Evolutionary conservation across 2,329 filamentous ascomycete species (phyloP), one percentile per base, ranked within the genome.

Genomic region (Colletotrichum sp.): DNA sequence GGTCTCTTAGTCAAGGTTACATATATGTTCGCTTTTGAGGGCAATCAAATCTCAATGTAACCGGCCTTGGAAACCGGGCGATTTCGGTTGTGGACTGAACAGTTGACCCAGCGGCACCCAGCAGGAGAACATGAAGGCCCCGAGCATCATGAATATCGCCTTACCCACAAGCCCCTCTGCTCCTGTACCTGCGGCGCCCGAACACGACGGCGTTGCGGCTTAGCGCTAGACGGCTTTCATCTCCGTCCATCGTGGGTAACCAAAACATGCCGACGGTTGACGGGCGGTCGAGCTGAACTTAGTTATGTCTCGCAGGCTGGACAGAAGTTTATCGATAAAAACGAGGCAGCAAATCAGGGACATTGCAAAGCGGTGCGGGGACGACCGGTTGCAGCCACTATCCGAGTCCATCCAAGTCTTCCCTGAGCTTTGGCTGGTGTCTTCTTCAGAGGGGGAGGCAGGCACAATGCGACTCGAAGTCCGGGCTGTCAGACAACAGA

Each of bases 401-500:
- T 48, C 34, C 67, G 56, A 32, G 28, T 48, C 66, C 48, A 43
- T 48, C 66, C 48, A 28, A 67, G 62, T 30, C 65, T 55, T 55
- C 18, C 27, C n/a, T 27, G 62, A 55, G 67, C 68, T 64, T 67
- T 56, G 61, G 68, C 52, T 39, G 34, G 43, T 18, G 48, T 32
- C 28, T 74, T 69, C 16, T 30, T 32, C 60, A 34, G 16, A 55
- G 34, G 28, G 48, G 25, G 48, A 58, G 36, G 32, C n/a, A 43
- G 39, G n/a, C 55, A 64, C 64, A 58, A 68, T 73, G 73, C 65
- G 28, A 25, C 64, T 65, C 70, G 30, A 22, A 52, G 56, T 64
- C 48, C 39, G 48, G 64, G 70, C 74, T 69, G 70, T 58, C 70
- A 58, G 70, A 74, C 70, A 74, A 73, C 60, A 28, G 64, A 75